Evolutionary conservation across 116 monocot species (phyloP), one percentile per base, ranked within the genome.

Genomic region (Dioscorea cayenensis): DNA sequence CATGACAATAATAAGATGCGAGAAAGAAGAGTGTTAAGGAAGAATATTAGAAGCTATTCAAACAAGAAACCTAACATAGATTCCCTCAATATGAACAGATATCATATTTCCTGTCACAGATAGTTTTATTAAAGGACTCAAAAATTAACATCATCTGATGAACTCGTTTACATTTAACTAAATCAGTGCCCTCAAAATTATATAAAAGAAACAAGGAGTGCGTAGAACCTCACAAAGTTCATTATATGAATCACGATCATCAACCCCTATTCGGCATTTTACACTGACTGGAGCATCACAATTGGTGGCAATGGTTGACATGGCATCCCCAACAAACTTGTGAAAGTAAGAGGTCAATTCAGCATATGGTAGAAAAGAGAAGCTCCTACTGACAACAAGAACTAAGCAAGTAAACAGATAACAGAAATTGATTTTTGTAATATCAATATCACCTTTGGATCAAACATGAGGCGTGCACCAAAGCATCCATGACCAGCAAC

Each of bases 401-500:
- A 8, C 0, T 43, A 43, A 43, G 43, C 43, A 43, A 43, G 8
- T 62, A 23, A 62, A 27, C 23, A 9, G 20, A 62, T 23, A 21
- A 62, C 23, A 23, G 11, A 20, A 27, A 11, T 10, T 32, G 17
- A 17, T 35, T 65, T 35, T 65, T 0, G 6, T 51, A 10, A 0
- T 14, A 68, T 65, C 3, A 74, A 43, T 72, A 79, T 62, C 77
- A 95, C 97, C 93, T 97, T 90, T 66, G 97, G 93, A 35, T 93
- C 78, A 75, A 97, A 66, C 97, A 97, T 97, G 72, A 97, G 83
- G 28, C 93, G 82, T 61, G 88, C 97, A 67, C 97, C 97, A 85
- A 97, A 97, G 80, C 97, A 97, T 70, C 97, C 97, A 78, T 97
- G 93, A 28, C 97, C 93, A 66, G 97, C 97, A 66, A 97, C 97